Evolutionary conservation across 345 rosid genomes (phyloP), one percentile per base, ranked within the genome.

Genomic region (Brassica rapa): DNA sequence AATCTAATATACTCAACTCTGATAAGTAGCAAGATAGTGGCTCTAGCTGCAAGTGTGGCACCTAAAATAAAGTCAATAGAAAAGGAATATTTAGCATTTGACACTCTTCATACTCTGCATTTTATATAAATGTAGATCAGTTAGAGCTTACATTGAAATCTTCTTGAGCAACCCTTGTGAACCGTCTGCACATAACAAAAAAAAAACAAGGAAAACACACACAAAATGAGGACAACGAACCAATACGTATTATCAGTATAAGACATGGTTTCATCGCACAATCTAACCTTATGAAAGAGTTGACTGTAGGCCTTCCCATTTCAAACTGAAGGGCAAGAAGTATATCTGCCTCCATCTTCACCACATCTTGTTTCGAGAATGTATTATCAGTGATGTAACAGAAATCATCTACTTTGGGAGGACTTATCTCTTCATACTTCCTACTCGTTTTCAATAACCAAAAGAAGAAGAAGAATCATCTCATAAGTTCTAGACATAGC

Each of bases 1-100:
- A 92, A 55, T 94, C 97, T 80, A 90, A 70, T 67, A 94, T 74
- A 82, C 93, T 88, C 81, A 94, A 77, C 74, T 90, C 98, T 8
- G 93, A 85, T 43, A 94, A 87, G 73, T 91, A 90, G 84, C 77
- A 85, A 51, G 89, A 89, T 14, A 92, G 85, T 83, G 89, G 88
- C 85, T 92, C 97, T 24, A 92, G 74, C 85, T 86, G 90, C 56
- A 49, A 49, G 56, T 49, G 56, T 49, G 56, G 19, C 86, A 88
- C 73, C 64, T 70, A 16, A 70, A 70, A 70, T 8, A 30, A 32
- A 4, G 5, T 0, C 56, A 49, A 49, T n/a, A 4, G 8, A 49
- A 49, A 49, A 4, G 5, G 41, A 49, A 27, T 6, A 27, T 62
- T 43, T n/a, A 68, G 60, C 8, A 15, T 4, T 29, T 15, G 15